phyloP scores from a whole-genome alignment of 768 basidiomycete species.

The Cystobasidium ongulense region DNA sequence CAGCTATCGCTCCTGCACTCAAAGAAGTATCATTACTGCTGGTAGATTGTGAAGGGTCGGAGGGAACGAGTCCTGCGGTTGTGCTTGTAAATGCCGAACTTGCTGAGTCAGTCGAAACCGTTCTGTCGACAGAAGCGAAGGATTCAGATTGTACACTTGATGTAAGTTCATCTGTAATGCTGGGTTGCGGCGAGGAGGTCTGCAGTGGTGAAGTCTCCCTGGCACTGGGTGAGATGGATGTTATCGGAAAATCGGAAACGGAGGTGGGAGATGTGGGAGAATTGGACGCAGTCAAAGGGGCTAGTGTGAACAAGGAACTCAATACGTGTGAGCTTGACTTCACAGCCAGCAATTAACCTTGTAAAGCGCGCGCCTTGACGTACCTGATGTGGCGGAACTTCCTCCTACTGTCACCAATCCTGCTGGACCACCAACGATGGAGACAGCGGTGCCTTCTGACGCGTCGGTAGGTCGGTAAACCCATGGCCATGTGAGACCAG shows the following conservation, averaged over 20 bases:
- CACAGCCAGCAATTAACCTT: too few relatives aligned
- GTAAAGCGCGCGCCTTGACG: neutral
- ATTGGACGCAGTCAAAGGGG: neutral
- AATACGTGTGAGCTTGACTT: too few relatives aligned
- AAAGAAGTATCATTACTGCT: neutral
- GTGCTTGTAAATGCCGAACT: neutral
- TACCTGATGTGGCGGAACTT: neutral
- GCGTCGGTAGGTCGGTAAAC: neutral
- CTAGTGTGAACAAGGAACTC: too few relatives aligned
- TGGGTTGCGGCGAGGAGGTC: neutral
- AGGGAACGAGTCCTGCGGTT: neutral
- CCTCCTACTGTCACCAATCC: conserved; percentile 4
- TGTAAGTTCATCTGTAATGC: neutral
- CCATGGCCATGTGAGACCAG: conserved; percentile 19
- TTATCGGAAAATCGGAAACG: neutral
- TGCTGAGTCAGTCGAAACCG: too few relatives aligned
- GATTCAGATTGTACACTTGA: neutral
- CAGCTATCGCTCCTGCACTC: neutral
- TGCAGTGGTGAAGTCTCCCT: neutral
- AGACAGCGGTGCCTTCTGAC: conserved; percentile 1
- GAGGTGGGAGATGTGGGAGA: neutral
- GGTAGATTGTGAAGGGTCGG: neutral
- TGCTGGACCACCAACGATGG: conserved; percentile 8
- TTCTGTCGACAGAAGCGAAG: too few relatives aligned
- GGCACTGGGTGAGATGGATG: neutral